Conservation (phyloP, 495 filamentous ascomycete species). For the Aspergillus indologenus region DNA sequence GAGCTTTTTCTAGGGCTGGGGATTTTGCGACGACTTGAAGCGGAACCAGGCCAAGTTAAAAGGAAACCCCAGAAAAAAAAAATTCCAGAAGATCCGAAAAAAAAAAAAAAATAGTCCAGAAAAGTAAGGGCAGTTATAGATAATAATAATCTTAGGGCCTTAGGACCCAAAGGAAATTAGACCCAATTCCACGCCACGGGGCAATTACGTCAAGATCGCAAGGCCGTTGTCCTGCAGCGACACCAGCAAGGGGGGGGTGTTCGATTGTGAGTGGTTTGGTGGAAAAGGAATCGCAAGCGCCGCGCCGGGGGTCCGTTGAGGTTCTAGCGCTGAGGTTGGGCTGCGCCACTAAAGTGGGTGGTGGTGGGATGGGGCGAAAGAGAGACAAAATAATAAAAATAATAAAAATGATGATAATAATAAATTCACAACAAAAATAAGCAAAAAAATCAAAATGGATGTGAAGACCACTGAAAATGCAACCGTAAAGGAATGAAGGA, state of each 20-base stretch:
- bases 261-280: background rate
- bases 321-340: conserved; percentile 19
- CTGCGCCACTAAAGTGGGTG: conserved; percentile 22
- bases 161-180: conserved; percentile 7
- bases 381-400: conserved; percentile 12
- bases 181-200: conserved; percentile 21
- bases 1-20: conserved; percentile 18
- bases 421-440: conserved; percentile 7
- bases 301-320: conserved; percentile 15
- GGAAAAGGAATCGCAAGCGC: conserved; percentile 16
- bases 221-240: conserved; percentile 22
- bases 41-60: conserved; percentile 11
- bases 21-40: conserved; percentile 17
- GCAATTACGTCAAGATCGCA: conserved; percentile 27
- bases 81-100: conserved; percentile 9
- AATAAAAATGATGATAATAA: conserved; percentile 10
- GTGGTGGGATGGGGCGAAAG: conserved; percentile 10
- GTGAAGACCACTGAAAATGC: background rate
- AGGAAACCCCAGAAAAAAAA: conserved; percentile 18
- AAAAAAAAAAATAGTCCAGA: conserved; percentile 15
- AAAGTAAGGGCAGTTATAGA: conserved; percentile 8
- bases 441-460: background rate
- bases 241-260: conserved; percentile 11
- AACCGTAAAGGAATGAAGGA: conserved; percentile 3
- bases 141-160: conserved; percentile 7